Evolutionary conservation across 2,329 filamentous ascomycete genomes (phyloP).

Genomic region (Paecilomyces sp.): DNA sequence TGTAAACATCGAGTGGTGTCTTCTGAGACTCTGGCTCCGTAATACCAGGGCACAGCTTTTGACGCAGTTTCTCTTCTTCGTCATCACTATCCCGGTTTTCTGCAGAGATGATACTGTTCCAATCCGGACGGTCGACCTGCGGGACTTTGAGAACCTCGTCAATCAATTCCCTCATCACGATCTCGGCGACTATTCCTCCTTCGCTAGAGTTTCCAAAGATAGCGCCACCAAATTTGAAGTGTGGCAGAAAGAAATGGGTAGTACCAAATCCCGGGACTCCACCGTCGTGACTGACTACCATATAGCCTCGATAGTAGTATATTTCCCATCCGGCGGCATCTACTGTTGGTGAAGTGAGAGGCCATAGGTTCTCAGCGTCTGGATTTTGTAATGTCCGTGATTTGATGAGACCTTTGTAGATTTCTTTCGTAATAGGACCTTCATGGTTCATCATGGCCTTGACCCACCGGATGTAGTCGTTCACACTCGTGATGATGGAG

Average conservation of each 20-base stretch:
- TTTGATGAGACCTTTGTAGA: constrained; percentile 15
- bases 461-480: constrained; percentile 24
- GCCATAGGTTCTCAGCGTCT: constrained; percentile 9
- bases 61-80: background rate
- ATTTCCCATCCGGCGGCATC: constrained; percentile 21
- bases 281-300: constrained; percentile 23
- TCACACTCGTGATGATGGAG: constrained; percentile 30
- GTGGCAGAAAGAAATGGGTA: constrained; percentile 10
- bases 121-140: constrained; percentile 9
- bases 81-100: background rate
- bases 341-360: constrained; percentile 13
- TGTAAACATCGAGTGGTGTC: constrained; percentile 12
- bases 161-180: constrained; percentile 16
- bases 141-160: constrained; percentile 15
- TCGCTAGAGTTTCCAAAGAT: constrained; percentile 19
- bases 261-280: constrained; percentile 18
- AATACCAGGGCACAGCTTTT: constrained; percentile 3
- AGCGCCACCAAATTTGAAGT: constrained; percentile 18
- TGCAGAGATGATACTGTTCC: constrained; percentile 5
- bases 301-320: constrained; percentile 19
- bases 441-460: constrained; percentile 21
- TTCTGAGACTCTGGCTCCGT: constrained; percentile 7
- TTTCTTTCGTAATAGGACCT: constrained; percentile 13
- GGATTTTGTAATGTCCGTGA: constrained; percentile 13
- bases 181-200: background rate